These are phyloP conservation scores for Xylaria castorea DNA, from an alignment of 495 filamentous ascomycete genomes.

Conservation along the genomic window DNA sequence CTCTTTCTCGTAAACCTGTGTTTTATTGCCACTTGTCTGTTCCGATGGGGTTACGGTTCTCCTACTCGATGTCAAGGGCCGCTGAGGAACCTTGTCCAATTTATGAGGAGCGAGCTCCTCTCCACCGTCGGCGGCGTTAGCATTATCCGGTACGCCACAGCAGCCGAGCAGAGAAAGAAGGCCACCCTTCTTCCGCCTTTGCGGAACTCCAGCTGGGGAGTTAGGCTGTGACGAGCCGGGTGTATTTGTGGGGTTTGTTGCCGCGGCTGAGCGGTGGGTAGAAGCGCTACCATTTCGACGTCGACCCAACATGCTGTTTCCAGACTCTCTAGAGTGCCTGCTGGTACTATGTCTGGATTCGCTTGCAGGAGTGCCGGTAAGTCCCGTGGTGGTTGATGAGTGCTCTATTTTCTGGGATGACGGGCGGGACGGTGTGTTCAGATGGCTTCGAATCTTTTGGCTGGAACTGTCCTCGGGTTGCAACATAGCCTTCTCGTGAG, in stretches of 20 bases:
- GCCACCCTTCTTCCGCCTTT: constrained; percentile 67
- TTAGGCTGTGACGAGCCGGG: constrained; percentile 53
- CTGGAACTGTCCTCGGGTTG: constrained; percentile 49
- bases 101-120: constrained; percentile 70
- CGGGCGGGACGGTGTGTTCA: constrained; percentile 70
- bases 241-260: constrained; percentile 55
- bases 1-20: constrained; percentile 55
- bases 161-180: constrained; percentile 80
- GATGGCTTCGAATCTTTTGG: constrained; percentile 62
- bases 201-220: constrained; percentile 52
- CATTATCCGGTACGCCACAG: constrained; percentile 72
- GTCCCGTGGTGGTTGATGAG: constrained; percentile 64
- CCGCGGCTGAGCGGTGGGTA: constrained; percentile 54
- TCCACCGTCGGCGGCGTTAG: constrained; percentile 66
- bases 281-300: constrained; percentile 72
- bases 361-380: constrained; percentile 68
- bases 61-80: constrained; percentile 61
- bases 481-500: constrained; percentile 55
- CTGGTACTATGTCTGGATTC: constrained; percentile 68
- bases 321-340: constrained; percentile 66
- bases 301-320: constrained; percentile 71
- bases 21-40: constrained; percentile 60
- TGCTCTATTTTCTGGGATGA: constrained; percentile 72
- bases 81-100: constrained; percentile 59
- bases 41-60: constrained; percentile 60